Evolutionary conservation across 148 eudicot species (phyloP).

Genomic region (Chenopodium berlandieri): DNA sequence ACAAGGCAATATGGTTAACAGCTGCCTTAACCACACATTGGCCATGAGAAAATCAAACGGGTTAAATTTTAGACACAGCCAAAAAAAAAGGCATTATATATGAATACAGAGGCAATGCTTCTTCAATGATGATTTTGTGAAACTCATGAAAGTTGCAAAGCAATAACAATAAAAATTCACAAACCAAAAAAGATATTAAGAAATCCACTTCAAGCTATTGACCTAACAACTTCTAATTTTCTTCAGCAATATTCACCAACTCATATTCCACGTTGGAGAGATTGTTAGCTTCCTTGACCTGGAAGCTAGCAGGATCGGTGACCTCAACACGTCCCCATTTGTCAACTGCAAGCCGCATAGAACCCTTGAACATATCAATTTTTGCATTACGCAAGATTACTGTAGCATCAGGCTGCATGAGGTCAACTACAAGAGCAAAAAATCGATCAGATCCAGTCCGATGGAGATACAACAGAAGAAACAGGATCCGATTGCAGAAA

Average conservation of each 20-base stretch:
- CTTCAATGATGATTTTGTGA: slow-evolving; percentile 18
- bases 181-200: slow-evolving; percentile 10
- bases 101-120: slow-evolving; percentile 28
- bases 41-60: too few relatives aligned
- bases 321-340: slow-evolving; percentile 40
- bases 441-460: background rate
- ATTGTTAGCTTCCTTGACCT: slow-evolving; percentile 38
- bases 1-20: too few relatives aligned
- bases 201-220: background rate
- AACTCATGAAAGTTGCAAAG: slow-evolving; percentile 16
- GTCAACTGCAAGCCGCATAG: slow-evolving; percentile 31
- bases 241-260: slow-evolving; percentile 36
- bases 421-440: slow-evolving; percentile 29
- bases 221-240: slow-evolving; percentile 25
- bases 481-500: background rate
- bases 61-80: too few relatives aligned
- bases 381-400: slow-evolving; percentile 37
- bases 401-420: slow-evolving; percentile 32
- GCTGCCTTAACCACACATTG: too few relatives aligned
- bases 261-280: slow-evolving; percentile 39
- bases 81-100: background rate
- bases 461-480: background rate
- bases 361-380: slow-evolving; percentile 34
- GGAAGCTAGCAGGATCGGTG: slow-evolving; percentile 32
- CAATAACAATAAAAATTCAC: slow-evolving; percentile 17